Base-by-base conservation (phyloP, 1,139 yeast genomes). In the Torulaspora pretoriensis region DNA sequence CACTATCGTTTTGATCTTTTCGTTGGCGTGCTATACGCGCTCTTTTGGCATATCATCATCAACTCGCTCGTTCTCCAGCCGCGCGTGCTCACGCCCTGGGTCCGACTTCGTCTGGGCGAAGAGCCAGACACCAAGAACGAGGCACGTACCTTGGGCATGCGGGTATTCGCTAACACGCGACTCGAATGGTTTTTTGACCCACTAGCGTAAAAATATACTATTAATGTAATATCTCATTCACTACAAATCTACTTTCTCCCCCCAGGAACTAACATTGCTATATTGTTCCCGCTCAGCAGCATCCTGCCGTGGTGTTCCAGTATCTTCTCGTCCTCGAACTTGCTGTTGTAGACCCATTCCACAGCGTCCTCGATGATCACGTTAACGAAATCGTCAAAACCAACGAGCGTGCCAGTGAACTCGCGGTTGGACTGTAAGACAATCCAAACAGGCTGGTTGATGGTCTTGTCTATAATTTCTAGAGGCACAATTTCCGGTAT, bases 321-420 rank as follows among this genome's bases (percentile, higher is more conserved):
- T 13, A 61, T 61, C 77, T 75, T 55, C 77, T 75, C 44, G 68
- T 68, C 47, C 65, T 71, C 45, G 67, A 69, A 41, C 60, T 66
- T 46, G 7, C 47, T 43, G 16, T 46, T 52, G 14, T 48, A 47
- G 2, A 52, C 43, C 51, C 57, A 36, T 64, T 89, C 97, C 7
- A 77, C 75, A 28, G 86, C 97, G 57, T 88, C 82, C 59, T 84
- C 85, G 50, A 90, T 74, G 8, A 92, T 96, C 72, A 90, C 83
- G 66, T 92, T 92, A 50, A 92, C 97, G 59, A 83, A 90, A 65
- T 92, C 97, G 65, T 92, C 98, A 65, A 92, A 90, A 0, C 97
- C 98, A 23, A 84, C 78, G 43, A 92, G 72, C 8, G 82, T 86
- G 2, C 98, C 98, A 22, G 78, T 76, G 65, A 89, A 92, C 64